Base-by-base conservation (phyloP, 2,329 filamentous ascomycete species). In the Tolypocladium tundrense region DNA sequence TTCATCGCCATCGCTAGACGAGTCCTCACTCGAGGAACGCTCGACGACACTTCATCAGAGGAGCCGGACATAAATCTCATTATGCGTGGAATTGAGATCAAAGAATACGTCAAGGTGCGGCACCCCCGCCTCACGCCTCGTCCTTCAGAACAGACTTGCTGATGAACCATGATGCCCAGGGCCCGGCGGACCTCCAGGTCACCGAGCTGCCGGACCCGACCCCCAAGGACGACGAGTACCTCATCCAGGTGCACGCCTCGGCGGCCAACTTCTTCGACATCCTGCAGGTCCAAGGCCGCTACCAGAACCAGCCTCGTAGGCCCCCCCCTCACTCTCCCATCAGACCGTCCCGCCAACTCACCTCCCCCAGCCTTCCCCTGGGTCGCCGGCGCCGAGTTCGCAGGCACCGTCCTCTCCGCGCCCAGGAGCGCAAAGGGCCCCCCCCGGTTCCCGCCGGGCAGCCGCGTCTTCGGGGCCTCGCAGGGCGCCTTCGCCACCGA, bases 211-310 rank as follows among this genome's bases (percentile, higher is more conserved):
- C 91, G 21, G 89, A 91, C 57, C 92, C 91, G 1, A 75, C 76
- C 1, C 90, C 91, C 1, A 78, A 80, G 10, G 73, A 84, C 39
- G 77, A 88, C 68, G 85, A 96, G 75, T 97, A 97, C 71, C 80
- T 95, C 62, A 88, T 97, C 70, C 83, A 86, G 68, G 88, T 97
- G 67, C 89, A 91, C 73, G 90, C 93, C 53, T 83, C 88, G 0
- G 93, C 91, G 24, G 90, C 90, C 67, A 97, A 97, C 77, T 97
- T 97, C 82, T 97, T 97, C 78, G 93, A 97, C 72, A 88, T 96
- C 59, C 84, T 97, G 57, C 93, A 97, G 70, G 91, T 97, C 68
- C 88, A 91, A 68, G 93, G 93, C 58, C 96, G 95, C 82, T 97
- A 97, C 40, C 24, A 27, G 24, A 27, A 27, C 24, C 24, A 27